phyloP scores from a whole-genome alignment of 305 asterid genomes.

The Nicotiana rustica region DNA sequence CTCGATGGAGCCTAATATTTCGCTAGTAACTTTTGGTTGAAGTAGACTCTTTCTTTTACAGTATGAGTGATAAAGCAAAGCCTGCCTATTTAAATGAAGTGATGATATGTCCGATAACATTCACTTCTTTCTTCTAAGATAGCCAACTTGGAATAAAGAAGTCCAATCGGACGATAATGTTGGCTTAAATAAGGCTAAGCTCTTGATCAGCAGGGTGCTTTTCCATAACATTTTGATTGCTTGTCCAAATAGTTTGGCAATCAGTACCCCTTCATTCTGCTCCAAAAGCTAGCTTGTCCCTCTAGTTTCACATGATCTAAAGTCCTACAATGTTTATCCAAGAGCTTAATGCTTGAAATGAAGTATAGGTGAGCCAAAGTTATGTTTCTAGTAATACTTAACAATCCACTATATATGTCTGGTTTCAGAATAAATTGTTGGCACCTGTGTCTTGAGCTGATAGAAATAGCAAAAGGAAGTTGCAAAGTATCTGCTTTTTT shows the following conservation, averaged over 20 bases:
- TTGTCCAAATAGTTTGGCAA: neutral
- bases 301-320: slow-evolving; percentile 14
- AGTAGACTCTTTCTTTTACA: neutral
- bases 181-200: neutral
- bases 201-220: neutral
- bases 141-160: neutral
- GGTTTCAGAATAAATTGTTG: neutral
- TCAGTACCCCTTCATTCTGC: neutral
- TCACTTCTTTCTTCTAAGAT: neutral
- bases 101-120: neutral
- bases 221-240: neutral
- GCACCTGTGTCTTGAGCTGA: neutral
- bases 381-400: neutral
- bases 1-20: neutral
- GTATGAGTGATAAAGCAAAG: neutral
- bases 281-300: neutral
- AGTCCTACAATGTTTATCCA: neutral
- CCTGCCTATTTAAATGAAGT: neutral
- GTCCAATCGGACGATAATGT: neutral
- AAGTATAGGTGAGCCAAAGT: neutral
- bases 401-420: neutral
- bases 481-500: neutral
- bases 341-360: neutral
- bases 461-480: neutral
- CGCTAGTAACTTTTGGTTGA: neutral